A percentile compares a stretch with the other conserved stretches of the same genome.
Conservation (phyloP, 371 early-diverging fungal genomes). For the Syncephalastrum monosporum region DNA sequence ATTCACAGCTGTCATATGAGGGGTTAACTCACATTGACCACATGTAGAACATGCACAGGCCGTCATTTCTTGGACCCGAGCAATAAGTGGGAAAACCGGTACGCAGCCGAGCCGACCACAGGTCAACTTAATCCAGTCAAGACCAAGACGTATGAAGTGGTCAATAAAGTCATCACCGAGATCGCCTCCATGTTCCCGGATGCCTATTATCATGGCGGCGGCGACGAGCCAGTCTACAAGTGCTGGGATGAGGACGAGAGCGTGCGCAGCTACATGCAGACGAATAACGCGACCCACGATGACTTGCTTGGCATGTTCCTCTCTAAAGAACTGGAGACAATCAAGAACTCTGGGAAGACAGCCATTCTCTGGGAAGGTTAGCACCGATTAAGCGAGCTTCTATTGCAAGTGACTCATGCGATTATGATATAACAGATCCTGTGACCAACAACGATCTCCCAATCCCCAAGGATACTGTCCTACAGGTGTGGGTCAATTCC, state of each 20-base stretch:
- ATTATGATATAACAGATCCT: conserved; percentile 22
- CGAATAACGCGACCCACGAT: conserved; percentile 33
- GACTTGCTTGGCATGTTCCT: conserved; percentile 39
- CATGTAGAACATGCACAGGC: conserved; percentile 36
- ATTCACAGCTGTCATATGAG: not conserved
- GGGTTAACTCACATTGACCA: not conserved
- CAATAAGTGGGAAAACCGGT: conserved; percentile 49
- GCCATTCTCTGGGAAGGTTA: conserved; percentile 62
- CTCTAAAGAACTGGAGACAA: conserved; percentile 28
- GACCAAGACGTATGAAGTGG: conserved; percentile 52
- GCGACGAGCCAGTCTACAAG: conserved; percentile 71
- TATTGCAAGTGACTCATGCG: no score
- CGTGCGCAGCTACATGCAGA: conserved; percentile 38
- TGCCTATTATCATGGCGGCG: conserved; percentile 63
- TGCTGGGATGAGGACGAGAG: conserved; percentile 56
- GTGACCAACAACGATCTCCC: conserved; percentile 36
- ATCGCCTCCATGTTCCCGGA: conserved; percentile 63
- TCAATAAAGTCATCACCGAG: conserved; percentile 58
- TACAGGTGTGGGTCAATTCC: conserved; percentile 65
- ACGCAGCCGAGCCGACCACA: conserved; percentile 68
- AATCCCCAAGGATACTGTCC: conserved; percentile 51
- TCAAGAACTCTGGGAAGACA: conserved; percentile 36
- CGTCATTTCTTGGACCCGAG: conserved; percentile 35
- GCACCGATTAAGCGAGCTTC: not conserved
- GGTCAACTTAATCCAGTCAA: conserved; percentile 72